Percentiles rank a stretch among this genome's conserved stretches.
phyloP scores from a whole-genome alignment of 257 asterid species.

The Solanum medicagineum region DNA sequence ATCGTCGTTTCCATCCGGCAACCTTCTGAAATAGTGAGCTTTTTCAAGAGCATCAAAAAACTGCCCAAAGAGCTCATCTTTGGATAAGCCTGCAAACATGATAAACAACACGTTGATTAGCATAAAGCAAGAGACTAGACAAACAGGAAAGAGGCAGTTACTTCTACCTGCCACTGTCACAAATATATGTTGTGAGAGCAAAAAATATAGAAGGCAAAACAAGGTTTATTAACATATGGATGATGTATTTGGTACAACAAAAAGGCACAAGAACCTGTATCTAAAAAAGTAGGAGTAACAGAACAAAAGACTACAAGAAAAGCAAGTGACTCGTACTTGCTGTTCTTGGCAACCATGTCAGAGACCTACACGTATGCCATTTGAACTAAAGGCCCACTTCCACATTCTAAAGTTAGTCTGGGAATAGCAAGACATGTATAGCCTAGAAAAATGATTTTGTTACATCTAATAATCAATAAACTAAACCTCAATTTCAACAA shows the following conservation, averaged over 20 bases:
- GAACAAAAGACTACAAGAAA: neutral
- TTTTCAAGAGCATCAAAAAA: constrained; percentile 67
- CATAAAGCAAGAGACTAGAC: neutral
- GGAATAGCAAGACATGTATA: neutral
- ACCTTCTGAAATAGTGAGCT: constrained; percentile 42
- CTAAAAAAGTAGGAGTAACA: neutral
- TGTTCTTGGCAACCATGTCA: neutral
- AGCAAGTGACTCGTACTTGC: neutral
- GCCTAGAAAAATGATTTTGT: neutral
- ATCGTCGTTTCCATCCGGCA: constrained; percentile 69
- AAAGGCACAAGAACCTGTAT: neutral
- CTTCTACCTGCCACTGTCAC: neutral
- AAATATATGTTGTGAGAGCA: neutral
- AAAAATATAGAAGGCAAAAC: neutral
- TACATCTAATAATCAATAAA: neutral
- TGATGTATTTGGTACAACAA: neutral
- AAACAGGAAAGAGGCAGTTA: neutral
- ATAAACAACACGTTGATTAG: neutral
- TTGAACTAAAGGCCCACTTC: neutral
- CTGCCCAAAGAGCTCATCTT: constrained; percentile 75
- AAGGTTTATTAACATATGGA: neutral
- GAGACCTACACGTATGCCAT: neutral
- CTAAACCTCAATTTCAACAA: neutral
- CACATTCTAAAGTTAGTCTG: neutral
- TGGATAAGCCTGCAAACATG: constrained; percentile 4